A percentile compares a stretch with the other conserved stretches of the same genome.
Conservation (phyloP, 2,329 filamentous ascomycete genomes). For the Aspergillus sp. region DNA sequence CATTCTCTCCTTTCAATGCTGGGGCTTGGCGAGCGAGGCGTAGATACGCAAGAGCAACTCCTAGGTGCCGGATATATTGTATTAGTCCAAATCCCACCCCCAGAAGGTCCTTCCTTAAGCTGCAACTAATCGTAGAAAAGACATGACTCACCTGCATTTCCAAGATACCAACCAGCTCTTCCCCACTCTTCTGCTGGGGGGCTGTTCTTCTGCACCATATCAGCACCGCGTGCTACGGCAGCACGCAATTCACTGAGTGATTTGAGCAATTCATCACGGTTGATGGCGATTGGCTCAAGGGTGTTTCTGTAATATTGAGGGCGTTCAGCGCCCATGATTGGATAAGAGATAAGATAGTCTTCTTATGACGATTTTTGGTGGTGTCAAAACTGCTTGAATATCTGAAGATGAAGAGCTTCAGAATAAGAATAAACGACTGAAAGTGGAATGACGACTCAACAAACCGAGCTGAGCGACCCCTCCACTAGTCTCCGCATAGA, state of each 20-base stretch:
- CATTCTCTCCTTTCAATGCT: conserved; percentile 13
- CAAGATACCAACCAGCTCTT: conserved; percentile 25
- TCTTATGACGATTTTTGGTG: no score
- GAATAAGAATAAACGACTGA: no score
- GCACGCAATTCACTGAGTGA: conserved; percentile 23
- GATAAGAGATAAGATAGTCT: no score
- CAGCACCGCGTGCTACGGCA: conserved; percentile 23
- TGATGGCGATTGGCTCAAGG: conserved; percentile 16
- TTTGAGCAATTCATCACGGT: conserved; percentile 10
- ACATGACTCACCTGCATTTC: conserved; percentile 23
- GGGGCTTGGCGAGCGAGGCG: conserved; percentile 32
- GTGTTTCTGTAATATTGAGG: conserved; percentile 24
- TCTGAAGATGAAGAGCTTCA: no score
- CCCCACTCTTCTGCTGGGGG: conserved; percentile 18
- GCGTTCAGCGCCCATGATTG: neutral
- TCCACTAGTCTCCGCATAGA: no score
- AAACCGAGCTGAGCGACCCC: no score
- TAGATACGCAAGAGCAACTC: conserved; percentile 32
- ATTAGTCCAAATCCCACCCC: no score
- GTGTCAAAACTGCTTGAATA: no score
- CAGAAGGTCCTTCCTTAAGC: no score
- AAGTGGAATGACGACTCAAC: no score
- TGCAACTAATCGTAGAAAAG: neutral
- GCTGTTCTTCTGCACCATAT: conserved; percentile 19
- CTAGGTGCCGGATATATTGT: conserved; percentile 10